These are phyloP conservation scores for Pleurozium schreberi DNA, from an alignment of 225 moss, liverwort and hornwort species.

Conservation along the genomic window DNA sequence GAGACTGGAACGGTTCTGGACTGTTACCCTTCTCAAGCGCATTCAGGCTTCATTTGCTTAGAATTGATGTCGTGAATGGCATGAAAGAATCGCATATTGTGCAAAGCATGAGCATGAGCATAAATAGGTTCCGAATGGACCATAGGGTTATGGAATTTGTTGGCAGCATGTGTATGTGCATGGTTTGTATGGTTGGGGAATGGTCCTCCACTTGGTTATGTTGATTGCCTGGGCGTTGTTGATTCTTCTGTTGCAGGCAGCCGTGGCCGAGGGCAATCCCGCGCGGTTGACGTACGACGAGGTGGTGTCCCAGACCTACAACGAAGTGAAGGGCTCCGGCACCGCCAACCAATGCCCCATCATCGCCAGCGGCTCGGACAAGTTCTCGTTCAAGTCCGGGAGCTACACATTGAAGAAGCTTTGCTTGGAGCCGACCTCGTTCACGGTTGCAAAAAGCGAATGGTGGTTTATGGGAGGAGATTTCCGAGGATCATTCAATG, in stretches of 20 bases:
- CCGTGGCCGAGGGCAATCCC: conserved; percentile 44
- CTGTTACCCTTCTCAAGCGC: too few relatives aligned
- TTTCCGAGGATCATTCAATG: background rate
- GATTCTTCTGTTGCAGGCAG: background rate
- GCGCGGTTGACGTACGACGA: conserved; percentile 51
- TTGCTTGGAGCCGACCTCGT: conserved; percentile 82
- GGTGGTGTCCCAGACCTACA: conserved; percentile 17
- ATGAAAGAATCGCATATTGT: background rate
- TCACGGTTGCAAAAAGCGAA: conserved; percentile 30
- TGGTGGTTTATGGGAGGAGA: background rate
- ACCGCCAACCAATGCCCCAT: conserved; percentile 84
- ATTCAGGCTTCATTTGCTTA: background rate
- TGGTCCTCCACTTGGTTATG: background rate
- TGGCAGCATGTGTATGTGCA: background rate
- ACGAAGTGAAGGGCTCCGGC: conserved; percentile 73
- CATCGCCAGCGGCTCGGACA: conserved; percentile 20
- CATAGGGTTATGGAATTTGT: background rate
- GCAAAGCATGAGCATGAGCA: background rate
- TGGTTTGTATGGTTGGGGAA: background rate
- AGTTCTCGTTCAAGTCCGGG: conserved; percentile 41
- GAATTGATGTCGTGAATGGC: background rate
- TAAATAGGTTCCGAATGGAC: background rate
- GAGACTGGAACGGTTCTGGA: background rate
- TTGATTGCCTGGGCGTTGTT: background rate
- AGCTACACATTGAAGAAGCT: conserved; percentile 55